These are phyloP conservation scores for Scutellaria galericulata DNA, from an alignment of 257 asterid genomes.

Conservation along the genomic window DNA sequence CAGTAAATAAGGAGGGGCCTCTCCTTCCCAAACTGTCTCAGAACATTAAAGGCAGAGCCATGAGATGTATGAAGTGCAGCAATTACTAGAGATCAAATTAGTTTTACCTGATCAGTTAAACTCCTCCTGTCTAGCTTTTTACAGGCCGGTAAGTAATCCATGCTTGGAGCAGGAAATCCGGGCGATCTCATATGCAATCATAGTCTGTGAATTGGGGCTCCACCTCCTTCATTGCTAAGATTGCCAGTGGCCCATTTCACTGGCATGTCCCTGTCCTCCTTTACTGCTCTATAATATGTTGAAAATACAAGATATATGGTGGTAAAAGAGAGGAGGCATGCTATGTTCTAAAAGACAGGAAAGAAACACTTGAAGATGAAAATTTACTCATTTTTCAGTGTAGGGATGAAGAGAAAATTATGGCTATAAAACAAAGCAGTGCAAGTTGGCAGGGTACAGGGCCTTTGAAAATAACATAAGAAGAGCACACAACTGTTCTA, in stretches of 20 bases:
- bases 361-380: too few species aligned
- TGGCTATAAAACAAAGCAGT: too few species aligned
- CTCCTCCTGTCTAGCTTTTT: constrained; percentile 5
- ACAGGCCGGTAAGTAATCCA: constrained; percentile 19
- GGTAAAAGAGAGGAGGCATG: too few species aligned
- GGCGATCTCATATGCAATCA: constrained; percentile 22
- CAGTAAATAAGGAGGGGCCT: constrained; percentile 40
- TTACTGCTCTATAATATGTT: constrained; percentile 21
- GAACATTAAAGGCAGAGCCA: constrained; percentile 40
- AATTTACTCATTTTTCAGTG: too few species aligned
- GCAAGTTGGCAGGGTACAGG: constrained; percentile 13
- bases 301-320: neutral
- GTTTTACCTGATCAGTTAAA: constrained; percentile 30
- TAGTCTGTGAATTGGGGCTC: constrained; percentile 22
- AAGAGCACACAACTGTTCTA: constrained; percentile 22
- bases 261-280: constrained; percentile 26
- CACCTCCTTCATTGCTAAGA: constrained; percentile 42
- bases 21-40: constrained; percentile 22
- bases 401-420: too few species aligned
- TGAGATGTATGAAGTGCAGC: constrained; percentile 26
- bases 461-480: constrained; percentile 35
- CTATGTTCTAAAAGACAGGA: too few species aligned
- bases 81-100: constrained; percentile 15
- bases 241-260: constrained; percentile 30
- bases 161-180: constrained; percentile 38